Evolutionary conservation across 208 protist genomes (phyloP).

Genomic region (Acanthamoeba rhysodes): DNA sequence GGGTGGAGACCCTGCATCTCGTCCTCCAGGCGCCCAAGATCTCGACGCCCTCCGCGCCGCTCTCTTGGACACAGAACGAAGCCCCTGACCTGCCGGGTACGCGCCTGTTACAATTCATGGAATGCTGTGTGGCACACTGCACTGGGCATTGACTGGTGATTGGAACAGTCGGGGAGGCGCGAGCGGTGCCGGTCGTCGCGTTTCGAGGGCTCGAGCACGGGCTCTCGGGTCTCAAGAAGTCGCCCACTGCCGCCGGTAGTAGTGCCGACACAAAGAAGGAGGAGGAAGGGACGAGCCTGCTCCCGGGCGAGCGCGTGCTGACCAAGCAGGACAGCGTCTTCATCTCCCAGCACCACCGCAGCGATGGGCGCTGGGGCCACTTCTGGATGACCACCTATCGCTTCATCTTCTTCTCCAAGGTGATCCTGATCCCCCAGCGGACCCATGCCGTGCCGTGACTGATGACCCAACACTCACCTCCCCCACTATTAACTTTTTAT

Average conservation of each 20-base stretch:
- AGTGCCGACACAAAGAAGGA: not conserved
- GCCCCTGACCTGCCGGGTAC: not conserved
- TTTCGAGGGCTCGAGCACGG: not conserved
- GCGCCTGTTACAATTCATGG: not conserved
- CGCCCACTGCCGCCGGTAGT: not conserved
- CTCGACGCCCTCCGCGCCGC: not conserved
- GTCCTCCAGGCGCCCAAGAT: not conserved
- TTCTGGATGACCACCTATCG: constrained; percentile 44
- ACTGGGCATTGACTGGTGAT: not conserved
- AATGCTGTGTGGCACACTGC: not conserved
- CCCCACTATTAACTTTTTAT: not conserved
- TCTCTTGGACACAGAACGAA: not conserved
- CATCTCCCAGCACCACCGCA: not conserved
- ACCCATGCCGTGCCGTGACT: not conserved
- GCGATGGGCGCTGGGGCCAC: not conserved
- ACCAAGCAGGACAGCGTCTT: constrained; percentile 8
- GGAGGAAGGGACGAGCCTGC: not conserved
- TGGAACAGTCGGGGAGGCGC: not conserved
- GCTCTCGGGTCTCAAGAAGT: not conserved
- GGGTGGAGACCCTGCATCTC: not conserved
- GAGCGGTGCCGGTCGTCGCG: not conserved
- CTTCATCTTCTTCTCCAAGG: constrained; percentile 8
- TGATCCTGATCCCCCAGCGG: not conserved
- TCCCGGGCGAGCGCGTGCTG: not conserved
- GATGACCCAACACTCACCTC: no score